These are phyloP conservation scores for Curvularia sp. DNA, from an alignment of 2,329 filamentous ascomycete species.

Conservation along the genomic window DNA sequence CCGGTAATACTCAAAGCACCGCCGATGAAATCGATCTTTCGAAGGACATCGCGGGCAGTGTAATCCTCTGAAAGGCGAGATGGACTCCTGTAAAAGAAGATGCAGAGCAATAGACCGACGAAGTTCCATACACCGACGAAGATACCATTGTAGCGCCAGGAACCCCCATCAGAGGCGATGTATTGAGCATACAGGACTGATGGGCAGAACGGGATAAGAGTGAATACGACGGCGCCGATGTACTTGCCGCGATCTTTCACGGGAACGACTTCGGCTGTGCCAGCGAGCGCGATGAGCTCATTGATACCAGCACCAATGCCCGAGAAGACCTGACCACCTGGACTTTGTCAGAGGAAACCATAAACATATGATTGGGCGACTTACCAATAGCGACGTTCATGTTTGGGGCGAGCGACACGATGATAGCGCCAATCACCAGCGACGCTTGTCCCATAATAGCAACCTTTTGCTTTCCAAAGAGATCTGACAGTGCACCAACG, in stretches of 20 bases:
- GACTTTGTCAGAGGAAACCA: slow-evolving; percentile 2
- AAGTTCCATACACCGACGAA: slow-evolving; percentile 61
- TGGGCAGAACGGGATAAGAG: slow-evolving; percentile 68
- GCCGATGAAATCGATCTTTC: slow-evolving; percentile 44
- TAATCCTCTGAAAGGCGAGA: slow-evolving; percentile 50
- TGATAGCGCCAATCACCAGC: slow-evolving; percentile 49
- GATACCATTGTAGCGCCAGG: slow-evolving; percentile 64
- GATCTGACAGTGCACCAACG: slow-evolving; percentile 59
- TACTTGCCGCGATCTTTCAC: slow-evolving; percentile 69
- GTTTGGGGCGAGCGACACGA: slow-evolving; percentile 37
- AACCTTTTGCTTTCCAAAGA: slow-evolving; percentile 44
- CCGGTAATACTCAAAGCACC: slow-evolving; percentile 40
- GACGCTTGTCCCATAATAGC: slow-evolving; percentile 41
- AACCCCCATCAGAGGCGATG: slow-evolving; percentile 54
- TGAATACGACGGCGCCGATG: slow-evolving; percentile 66
- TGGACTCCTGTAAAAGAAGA: slow-evolving; percentile 54
- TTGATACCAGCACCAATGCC: slow-evolving; percentile 72
- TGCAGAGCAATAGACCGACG: slow-evolving; percentile 59
- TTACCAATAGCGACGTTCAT: slow-evolving; percentile 45
- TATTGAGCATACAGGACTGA: slow-evolving; percentile 68
- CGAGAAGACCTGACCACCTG: slow-evolving; percentile 57
- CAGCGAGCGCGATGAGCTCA: slow-evolving; percentile 72
- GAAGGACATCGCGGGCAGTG: slow-evolving; percentile 38
- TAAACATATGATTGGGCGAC: not conserved
- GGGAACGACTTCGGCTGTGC: slow-evolving; percentile 71